Base-by-base conservation (phyloP, 257 asterid species). In the Perilla frutescens region DNA sequence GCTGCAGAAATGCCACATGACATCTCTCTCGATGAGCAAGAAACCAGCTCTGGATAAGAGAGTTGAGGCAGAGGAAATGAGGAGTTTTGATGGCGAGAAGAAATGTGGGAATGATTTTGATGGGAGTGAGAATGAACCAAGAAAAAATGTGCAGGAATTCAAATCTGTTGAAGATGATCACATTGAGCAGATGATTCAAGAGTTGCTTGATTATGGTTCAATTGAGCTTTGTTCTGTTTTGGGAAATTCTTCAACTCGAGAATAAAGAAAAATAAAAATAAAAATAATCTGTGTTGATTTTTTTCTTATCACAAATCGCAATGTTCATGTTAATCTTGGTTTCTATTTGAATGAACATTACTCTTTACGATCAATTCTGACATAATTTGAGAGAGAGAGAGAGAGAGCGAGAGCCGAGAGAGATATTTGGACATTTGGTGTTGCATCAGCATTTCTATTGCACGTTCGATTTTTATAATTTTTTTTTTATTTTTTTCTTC, bases 181-280 rank as follows among this genome's bases (percentile, higher is more conserved):
- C 39, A 90, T 92, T 65, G 92, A 92, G 76, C 93, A 90, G 77
- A 92, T 92, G 97, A 92, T 92, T 62, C 85, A 87, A 51, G 97
- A 92, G 82, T 66, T 92, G 84, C 83, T 92, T 65, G 78, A 92
- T 70, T 80, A 80, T 76, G 90, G 90, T 11, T 86, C 97, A 1
- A 14, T 91, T 63, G 93, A 91, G 81, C 80, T 91, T 50, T 80
- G 74, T 75, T 78, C 89, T 71, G 82, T 55, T 60, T 37, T 74
- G 77, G 86, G 66, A n/a, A 76, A 20, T 20, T 20, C 40, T 65
- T 71, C 78, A 71, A 50, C 71, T 12, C 12, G 50, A 36, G 40
- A 41, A 57, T 36, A 5, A 39, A 20, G 26, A 20, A 20, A 20
- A 20, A 0, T 20, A 20, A 20, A 20, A 55, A 39, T 37, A 67